Conservation (phyloP, 345 rosid genomes). For the Brassica carinata region DNA sequence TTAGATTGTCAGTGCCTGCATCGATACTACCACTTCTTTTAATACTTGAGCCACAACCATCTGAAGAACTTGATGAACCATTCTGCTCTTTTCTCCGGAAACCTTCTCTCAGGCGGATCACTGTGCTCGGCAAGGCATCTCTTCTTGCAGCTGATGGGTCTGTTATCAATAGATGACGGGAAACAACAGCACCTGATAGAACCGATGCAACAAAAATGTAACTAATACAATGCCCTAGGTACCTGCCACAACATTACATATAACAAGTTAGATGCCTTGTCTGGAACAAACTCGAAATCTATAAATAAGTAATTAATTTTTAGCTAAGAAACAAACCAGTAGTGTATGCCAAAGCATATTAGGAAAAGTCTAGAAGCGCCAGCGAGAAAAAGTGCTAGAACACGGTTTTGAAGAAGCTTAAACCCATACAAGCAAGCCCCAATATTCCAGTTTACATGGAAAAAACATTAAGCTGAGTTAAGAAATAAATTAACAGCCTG, state of each 20-base stretch:
- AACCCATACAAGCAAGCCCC: slow-evolving; percentile 99
- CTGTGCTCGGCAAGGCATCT: slow-evolving; percentile 95
- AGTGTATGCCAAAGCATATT: slow-evolving; percentile 98
- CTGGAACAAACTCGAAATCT: slow-evolving; percentile 17
- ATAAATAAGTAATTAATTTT: neutral
- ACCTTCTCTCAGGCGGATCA: slow-evolving; percentile 95
- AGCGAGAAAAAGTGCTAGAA: slow-evolving; percentile 86
- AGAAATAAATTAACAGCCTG: slow-evolving; percentile 6
- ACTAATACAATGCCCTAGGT: slow-evolving; percentile 96
- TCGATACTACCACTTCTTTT: slow-evolving; percentile 94
- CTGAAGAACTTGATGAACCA: slow-evolving; percentile 95
- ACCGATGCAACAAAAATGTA: slow-evolving; percentile 96
- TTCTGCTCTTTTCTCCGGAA: slow-evolving; percentile 89
- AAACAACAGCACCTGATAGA: slow-evolving; percentile 92
- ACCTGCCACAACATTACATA: slow-evolving; percentile 56
- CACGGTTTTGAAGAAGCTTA: slow-evolving; percentile 87
- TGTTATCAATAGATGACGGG: slow-evolving; percentile 83
- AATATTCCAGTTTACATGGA: slow-evolving; percentile 84
- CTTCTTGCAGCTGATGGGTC: slow-evolving; percentile 94
- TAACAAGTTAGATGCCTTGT: slow-evolving; percentile 23
- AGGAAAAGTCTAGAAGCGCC: slow-evolving; percentile 90
- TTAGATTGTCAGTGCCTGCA: slow-evolving; percentile 64
- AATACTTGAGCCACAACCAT: slow-evolving; percentile 96
- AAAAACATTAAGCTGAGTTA: slow-evolving; percentile 30
- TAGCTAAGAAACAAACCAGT: slow-evolving; percentile 71